Percentiles rank a stretch among this genome's conserved stretches.
These are phyloP conservation scores for Botrytis galanthina DNA, from an alignment of 2,329 filamentous ascomycete species.

Conservation along the genomic window DNA sequence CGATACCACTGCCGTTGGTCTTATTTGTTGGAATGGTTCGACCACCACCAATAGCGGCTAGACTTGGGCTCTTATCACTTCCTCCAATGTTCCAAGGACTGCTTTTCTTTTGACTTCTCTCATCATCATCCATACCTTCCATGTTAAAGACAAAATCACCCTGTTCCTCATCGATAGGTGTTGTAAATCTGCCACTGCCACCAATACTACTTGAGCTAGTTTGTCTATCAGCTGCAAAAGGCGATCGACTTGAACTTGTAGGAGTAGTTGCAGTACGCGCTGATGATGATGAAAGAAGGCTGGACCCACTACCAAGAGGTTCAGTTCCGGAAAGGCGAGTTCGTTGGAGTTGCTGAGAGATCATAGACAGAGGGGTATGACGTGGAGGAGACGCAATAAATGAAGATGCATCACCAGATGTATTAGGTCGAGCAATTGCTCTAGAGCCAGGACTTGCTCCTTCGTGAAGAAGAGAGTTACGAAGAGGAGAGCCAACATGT, in stretches of 20 bases:
- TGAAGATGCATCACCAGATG: slow-evolving; percentile 36
- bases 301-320: slow-evolving; percentile 45
- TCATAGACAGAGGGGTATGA: slow-evolving; percentile 52
- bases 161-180: slow-evolving; percentile 64
- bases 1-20: slow-evolving; percentile 20
- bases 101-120: slow-evolving; percentile 46
- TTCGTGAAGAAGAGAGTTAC: slow-evolving; percentile 60
- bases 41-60: slow-evolving; percentile 27
- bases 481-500: slow-evolving; percentile 63
- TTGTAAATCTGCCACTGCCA: slow-evolving; percentile 56
- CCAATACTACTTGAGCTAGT: slow-evolving; percentile 55
- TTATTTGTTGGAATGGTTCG: slow-evolving; percentile 21
- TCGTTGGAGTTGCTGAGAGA: slow-evolving; percentile 62
- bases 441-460: slow-evolving; percentile 46
- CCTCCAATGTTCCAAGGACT: slow-evolving; percentile 36
- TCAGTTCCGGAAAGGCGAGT: slow-evolving; percentile 51
- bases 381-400: slow-evolving; percentile 38
- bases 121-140: slow-evolving; percentile 63
- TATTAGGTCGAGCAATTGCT: slow-evolving; percentile 42
- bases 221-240: slow-evolving; percentile 52
- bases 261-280: slow-evolving; percentile 44
- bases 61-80: slow-evolving; percentile 29
- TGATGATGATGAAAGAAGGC: slow-evolving; percentile 47
- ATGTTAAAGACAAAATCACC: slow-evolving; percentile 63
- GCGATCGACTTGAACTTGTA: slow-evolving; percentile 40